These are phyloP conservation scores for Ceriops tagal DNA, from an alignment of 345 rosid genomes.

Conservation along the genomic window DNA sequence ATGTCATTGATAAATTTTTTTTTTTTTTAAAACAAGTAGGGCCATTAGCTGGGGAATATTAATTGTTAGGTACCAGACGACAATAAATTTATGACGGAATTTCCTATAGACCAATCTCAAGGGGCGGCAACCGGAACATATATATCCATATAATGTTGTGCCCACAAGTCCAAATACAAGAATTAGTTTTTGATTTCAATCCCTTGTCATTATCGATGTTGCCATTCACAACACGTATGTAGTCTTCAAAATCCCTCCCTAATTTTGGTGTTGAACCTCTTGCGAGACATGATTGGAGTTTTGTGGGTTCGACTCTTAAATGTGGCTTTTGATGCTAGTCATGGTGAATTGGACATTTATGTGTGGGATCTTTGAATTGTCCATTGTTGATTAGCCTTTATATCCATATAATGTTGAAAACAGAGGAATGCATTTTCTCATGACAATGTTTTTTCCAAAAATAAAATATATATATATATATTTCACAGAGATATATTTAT, in stretches of 20 bases:
- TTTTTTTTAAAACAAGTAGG: too few relatives aligned
- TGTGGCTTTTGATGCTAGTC: background rate
- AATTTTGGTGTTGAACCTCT: background rate
- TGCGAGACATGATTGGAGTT: background rate
- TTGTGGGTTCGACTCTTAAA: slow-evolving; percentile 2
- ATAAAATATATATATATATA: too few relatives aligned
- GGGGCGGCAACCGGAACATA: background rate
- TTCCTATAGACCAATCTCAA: background rate
- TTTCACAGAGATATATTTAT: too few relatives aligned
- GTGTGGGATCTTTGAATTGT: background rate
- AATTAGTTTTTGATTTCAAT: slow-evolving; percentile 1
- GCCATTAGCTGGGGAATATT: background rate
- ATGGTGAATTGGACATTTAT: background rate
- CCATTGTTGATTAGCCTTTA: too few relatives aligned
- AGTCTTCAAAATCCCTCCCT: background rate
- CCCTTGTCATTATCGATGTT: background rate
- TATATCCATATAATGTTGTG: background rate
- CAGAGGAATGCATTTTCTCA: too few relatives aligned
- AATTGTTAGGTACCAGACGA: background rate
- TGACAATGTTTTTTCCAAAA: too few relatives aligned
- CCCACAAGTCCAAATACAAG: background rate
- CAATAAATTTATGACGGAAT: background rate
- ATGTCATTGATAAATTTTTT: too few relatives aligned
- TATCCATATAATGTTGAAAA: too few relatives aligned
- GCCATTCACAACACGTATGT: background rate